Conservation (phyloP, 768 basidiomycete species). For the Cyclocybe cylindracea region DNA sequence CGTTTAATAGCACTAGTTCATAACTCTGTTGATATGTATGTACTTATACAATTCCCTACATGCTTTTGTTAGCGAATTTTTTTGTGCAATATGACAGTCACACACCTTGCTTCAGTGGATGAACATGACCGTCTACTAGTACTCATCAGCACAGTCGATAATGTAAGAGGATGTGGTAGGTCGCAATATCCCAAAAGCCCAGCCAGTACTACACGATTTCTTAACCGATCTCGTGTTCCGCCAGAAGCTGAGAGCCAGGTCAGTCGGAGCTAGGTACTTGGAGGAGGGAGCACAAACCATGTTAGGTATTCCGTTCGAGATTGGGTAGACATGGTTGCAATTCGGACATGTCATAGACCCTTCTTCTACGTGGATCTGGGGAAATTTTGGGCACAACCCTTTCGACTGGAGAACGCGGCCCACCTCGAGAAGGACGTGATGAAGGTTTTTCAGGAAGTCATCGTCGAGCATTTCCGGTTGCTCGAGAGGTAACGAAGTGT, state of each 20-base stretch:
- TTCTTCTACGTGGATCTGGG: slow-evolving; percentile 88
- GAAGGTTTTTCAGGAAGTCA: slow-evolving; percentile 79
- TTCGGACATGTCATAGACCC: slow-evolving; percentile 93
- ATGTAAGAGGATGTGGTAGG: too few species aligned
- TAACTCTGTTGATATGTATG: too few species aligned
- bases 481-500: slow-evolving; percentile 77
- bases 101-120: too few species aligned
- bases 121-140: too few species aligned
- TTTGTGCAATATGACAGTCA: too few species aligned
- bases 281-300: slow-evolving; percentile 61
- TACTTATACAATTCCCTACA: too few species aligned
- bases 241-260: slow-evolving; percentile 21
- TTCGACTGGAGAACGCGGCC: slow-evolving; percentile 9
- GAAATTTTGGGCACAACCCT: background rate
- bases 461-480: slow-evolving; percentile 78
- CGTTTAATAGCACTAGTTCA: too few species aligned
- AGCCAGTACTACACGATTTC: background rate
- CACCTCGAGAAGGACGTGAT: slow-evolving; percentile 94
- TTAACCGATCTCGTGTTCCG: slow-evolving; percentile 87
- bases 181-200: too few species aligned
- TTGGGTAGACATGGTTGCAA: slow-evolving; percentile 86
- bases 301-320: slow-evolving; percentile 95
- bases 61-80: too few species aligned
- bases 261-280: too few species aligned
- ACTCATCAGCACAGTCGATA: too few species aligned